Conservation (phyloP, 2,329 filamentous ascomycete species). For the Stagonosporopsis rhizophila region DNA sequence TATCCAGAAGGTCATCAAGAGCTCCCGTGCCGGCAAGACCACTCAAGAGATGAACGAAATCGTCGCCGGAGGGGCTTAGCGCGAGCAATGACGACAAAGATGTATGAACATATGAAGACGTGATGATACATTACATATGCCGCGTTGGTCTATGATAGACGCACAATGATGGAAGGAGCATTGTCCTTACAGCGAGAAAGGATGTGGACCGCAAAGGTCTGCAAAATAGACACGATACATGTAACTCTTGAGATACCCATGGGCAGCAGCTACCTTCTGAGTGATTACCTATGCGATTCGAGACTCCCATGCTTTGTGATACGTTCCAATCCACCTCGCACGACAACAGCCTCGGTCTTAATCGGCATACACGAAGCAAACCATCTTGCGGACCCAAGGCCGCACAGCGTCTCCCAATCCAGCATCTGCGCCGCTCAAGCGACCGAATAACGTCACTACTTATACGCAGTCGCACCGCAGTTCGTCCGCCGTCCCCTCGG, state of each 20-base stretch:
- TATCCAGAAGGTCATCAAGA: slow-evolving; percentile 70
- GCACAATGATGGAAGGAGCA: background rate
- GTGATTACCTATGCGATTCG: background rate
- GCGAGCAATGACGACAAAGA: background rate
- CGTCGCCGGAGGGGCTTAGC: slow-evolving; percentile 8
- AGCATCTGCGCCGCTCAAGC: slow-evolving; percentile 8
- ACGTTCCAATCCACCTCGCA: background rate
- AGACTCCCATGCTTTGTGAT: slow-evolving; percentile 13
- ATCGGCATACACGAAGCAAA: slow-evolving; percentile 4
- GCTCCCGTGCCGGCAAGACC: slow-evolving; percentile 50
- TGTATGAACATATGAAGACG: slow-evolving; percentile 4
- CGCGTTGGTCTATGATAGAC: background rate
- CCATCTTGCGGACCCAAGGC: background rate
- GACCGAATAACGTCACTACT: slow-evolving; percentile 15
- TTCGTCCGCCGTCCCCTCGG: slow-evolving; percentile 13
- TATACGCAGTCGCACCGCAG: slow-evolving; percentile 3
- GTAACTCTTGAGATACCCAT: slow-evolving; percentile 36
- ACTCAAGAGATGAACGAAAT: slow-evolving; percentile 47
- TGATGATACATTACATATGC: background rate
- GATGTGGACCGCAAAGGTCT: slow-evolving; percentile 5
- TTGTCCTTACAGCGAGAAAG: slow-evolving; percentile 15
- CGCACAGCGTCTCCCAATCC: slow-evolving; percentile 5
- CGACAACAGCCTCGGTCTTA: slow-evolving; percentile 7
- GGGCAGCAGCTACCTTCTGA: too few species aligned
- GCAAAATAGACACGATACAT: slow-evolving; percentile 19